Base-by-base conservation (phyloP, 352 stramenopile genomes). In the Pythium myriotylum region DNA sequence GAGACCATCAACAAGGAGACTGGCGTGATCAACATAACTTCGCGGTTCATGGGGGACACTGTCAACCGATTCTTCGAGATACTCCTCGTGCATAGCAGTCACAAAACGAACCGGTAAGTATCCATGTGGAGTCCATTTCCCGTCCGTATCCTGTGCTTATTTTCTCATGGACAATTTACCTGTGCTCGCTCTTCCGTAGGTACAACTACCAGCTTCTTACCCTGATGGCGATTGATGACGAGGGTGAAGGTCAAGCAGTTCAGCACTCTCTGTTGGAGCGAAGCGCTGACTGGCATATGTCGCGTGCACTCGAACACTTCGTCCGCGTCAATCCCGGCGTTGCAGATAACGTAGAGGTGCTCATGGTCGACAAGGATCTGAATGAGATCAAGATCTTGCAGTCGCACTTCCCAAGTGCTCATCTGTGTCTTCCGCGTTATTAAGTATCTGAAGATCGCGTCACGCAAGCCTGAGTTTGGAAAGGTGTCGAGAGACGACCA, bases 401-500 rank as follows among this genome's bases (percentile, higher is more conserved):
- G 22, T 17, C 5, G 0, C 13, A 9, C 5, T 66, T 66, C 13
- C 49, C 41, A 1, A 4, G 20, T 66, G 1, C 24, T 60, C 4
- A 59, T 66, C 3, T 66, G 59, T n/a, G 8, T 20, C 17, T 54
- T 66, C 19, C 60, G 62, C 27, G 60, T 62, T 14, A 9, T 56
- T 4, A 62, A 55, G 59, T 56, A 62, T 35, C 33, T 62, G 13
- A 22, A 40, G 9, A 17, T 10, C 17, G 20, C 54, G 17, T 35
- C 16, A 4, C 13, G 33, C 5, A 64, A 61, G 33, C 49, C 50
- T 0, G 48, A 69, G 29, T 67, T 61, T 45, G 59, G 66, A 0
- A 72, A 67, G 22, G 52, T 72, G 2, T 72, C 68, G 0, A 0
- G n/a, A 2, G 51, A 65, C 3, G 65, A 79, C 22, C n/a, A n/a